Conservation (phyloP, 2,329 filamentous ascomycete genomes). For the Saccharata proteae region DNA sequence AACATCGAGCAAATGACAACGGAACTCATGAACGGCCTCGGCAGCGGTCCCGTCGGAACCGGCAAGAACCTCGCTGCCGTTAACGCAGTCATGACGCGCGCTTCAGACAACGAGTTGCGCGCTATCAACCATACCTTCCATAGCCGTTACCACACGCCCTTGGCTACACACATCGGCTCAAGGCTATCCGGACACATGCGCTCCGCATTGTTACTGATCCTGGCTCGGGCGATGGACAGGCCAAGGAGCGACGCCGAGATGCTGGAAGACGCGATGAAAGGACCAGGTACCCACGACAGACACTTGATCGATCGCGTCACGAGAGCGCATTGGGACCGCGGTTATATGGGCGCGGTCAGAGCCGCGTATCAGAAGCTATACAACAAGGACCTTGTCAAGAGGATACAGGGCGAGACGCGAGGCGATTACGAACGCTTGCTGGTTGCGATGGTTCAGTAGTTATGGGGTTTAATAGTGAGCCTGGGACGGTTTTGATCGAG, state of each 20-base stretch:
- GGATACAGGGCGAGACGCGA: conserved; percentile 73
- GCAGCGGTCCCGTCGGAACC: conserved; percentile 35
- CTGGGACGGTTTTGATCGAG: too few species aligned
- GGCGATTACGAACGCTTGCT: conserved; percentile 71
- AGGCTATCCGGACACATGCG: conserved; percentile 92
- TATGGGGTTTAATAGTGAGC: too few species aligned
- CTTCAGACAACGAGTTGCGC: conserved; percentile 72
- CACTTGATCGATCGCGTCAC: conserved; percentile 68
- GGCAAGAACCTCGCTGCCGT: conserved; percentile 66
- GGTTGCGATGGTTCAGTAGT: conserved; percentile 46
- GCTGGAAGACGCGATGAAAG: conserved; percentile 80
- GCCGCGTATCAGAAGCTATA: conserved; percentile 63
- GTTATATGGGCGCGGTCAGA: conserved; percentile 64
- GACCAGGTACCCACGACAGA: conserved; percentile 74
- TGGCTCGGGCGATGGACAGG: conserved; percentile 66
- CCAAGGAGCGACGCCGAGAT: conserved; percentile 71
- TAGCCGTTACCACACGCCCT: conserved; percentile 55
- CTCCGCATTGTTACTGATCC: conserved; percentile 65
- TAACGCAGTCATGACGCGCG: conserved; percentile 62
- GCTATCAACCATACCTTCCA: conserved; percentile 69
- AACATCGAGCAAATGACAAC: conserved; percentile 65
- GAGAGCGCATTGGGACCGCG: conserved; percentile 69
- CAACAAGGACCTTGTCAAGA: conserved; percentile 50
- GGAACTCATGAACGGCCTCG: conserved; percentile 60
- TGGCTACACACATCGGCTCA: conserved; percentile 64